A percentile compares a stretch with the other conserved stretches of the same genome.
Conservation (phyloP, 805 yeast species). For the Yarrowia deformans region DNA sequence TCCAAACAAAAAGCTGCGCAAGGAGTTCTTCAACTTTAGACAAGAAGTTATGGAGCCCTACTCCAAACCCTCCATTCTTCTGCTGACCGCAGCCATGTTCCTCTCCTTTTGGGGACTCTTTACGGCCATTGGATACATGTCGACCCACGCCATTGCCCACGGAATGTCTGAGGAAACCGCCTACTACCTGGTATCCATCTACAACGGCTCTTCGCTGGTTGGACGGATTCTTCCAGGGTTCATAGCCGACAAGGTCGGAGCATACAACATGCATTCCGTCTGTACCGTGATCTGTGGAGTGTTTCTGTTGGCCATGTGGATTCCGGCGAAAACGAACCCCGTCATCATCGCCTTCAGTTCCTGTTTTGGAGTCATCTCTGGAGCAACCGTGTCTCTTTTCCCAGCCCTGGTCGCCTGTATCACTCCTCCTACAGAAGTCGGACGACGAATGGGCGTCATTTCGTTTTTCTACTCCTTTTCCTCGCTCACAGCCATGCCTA, state of each 20-base stretch:
- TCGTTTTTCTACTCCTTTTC: constrained; percentile 57
- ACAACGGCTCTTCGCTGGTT: constrained; percentile 59
- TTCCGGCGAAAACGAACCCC: constrained; percentile 53
- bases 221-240: constrained; percentile 66
- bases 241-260: constrained; percentile 62
- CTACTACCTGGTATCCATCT: constrained; percentile 56
- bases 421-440: constrained; percentile 68
- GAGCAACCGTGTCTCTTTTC: constrained; percentile 67
- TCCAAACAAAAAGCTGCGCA: constrained; percentile 33
- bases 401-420: constrained; percentile 73
- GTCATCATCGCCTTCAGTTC: constrained; percentile 62
- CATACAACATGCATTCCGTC: constrained; percentile 61
- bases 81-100: constrained; percentile 48
- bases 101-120: constrained; percentile 61
- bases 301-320: constrained; percentile 64
- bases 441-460: constrained; percentile 72
- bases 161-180: constrained; percentile 42
- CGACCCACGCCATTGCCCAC: constrained; percentile 58
- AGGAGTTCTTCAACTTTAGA: constrained; percentile 45
- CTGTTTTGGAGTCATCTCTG: constrained; percentile 63
- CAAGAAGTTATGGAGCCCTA: constrained; percentile 8
- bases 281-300: constrained; percentile 57
- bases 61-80: constrained; percentile 42
- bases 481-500: constrained; percentile 52
- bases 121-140: constrained; percentile 60